A percentile compares a stretch with the other conserved stretches of the same genome.
Conservation (phyloP, 164 flowering plant genomes). For the Brasenia schreberi region DNA sequence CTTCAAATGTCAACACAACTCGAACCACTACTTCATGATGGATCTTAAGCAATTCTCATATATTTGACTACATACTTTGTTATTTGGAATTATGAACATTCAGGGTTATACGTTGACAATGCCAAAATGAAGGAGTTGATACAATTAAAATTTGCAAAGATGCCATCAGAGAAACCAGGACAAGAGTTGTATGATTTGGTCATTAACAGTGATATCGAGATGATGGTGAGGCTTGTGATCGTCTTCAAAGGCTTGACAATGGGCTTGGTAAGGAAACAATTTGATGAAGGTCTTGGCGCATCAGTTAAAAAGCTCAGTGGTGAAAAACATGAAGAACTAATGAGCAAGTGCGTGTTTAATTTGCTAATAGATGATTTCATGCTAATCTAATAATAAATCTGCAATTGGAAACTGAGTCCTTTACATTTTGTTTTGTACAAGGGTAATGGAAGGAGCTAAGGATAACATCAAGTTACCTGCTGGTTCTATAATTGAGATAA, state of each 20-base stretch:
- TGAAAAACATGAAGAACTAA: slow-evolving; percentile 40
- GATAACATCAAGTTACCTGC: slow-evolving; percentile 41
- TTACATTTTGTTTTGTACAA: slow-evolving; percentile 1
- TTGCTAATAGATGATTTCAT: neutral
- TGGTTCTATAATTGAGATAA: slow-evolving; percentile 41
- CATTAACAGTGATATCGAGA: slow-evolving; percentile 40
- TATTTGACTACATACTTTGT: too few species aligned
- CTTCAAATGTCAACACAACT: too few species aligned
- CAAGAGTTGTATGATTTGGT: slow-evolving; percentile 46
- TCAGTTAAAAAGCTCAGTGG: slow-evolving; percentile 37
- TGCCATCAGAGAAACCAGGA: slow-evolving; percentile 31
- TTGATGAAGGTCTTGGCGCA: slow-evolving; percentile 43
- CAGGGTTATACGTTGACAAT: slow-evolving; percentile 48
- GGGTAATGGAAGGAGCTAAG: slow-evolving; percentile 46
- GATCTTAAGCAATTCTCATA: too few species aligned
- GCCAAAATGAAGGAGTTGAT: slow-evolving; percentile 34
- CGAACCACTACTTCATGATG: too few species aligned
- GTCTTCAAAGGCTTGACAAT: slow-evolving; percentile 33
- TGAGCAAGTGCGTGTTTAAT: slow-evolving; percentile 20
- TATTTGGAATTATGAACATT: neutral
- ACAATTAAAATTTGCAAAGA: slow-evolving; percentile 30
- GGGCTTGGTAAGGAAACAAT: slow-evolving; percentile 47
- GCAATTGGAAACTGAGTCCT: neutral
- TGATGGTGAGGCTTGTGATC: slow-evolving; percentile 40
- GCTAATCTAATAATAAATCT: too few species aligned